phyloP scores from a whole-genome alignment of 352 stramenopile genomes.

The Thalassiosira hispida region DNA sequence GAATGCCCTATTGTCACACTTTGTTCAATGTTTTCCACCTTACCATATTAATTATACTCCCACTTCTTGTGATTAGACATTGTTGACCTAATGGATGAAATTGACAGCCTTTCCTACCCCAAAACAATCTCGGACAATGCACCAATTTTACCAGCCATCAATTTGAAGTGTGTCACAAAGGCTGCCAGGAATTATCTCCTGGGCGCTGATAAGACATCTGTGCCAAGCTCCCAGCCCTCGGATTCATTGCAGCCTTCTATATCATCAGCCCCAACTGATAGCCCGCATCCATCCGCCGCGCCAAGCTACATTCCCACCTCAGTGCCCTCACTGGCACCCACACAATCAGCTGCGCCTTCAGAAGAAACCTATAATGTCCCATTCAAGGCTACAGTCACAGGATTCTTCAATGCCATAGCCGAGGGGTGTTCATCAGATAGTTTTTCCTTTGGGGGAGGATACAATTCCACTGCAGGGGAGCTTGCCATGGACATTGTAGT shows the following conservation, averaged over 20 bases:
- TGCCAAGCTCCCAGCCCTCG: neutral
- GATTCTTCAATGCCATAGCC: slow-evolving; percentile 39
- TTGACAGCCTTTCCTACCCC: slow-evolving; percentile 27
- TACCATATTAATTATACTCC: too few species aligned
- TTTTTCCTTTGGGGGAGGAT: slow-evolving; percentile 38
- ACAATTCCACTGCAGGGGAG: slow-evolving; percentile 25
- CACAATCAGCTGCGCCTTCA: neutral
- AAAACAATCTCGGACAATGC: slow-evolving; percentile 5
- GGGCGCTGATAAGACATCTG: neutral
- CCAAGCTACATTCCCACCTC: slow-evolving; percentile 1
- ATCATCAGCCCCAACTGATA: neutral
- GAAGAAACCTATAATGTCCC: neutral
- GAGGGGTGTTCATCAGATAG: slow-evolving; percentile 31
- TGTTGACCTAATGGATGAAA: slow-evolving; percentile 20
- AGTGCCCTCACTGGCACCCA: neutral
- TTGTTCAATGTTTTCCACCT: too few species aligned
- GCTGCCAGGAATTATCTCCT: slow-evolving; percentile 22
- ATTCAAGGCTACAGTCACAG: slow-evolving; percentile 14
- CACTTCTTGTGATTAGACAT: slow-evolving; percentile 10
- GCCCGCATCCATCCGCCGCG: neutral
- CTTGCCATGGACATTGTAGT: slow-evolving; percentile 17
- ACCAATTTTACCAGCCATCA: slow-evolving; percentile 30
- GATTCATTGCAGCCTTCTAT: neutral
- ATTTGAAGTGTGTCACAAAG: slow-evolving; percentile 36
- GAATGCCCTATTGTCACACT: too few species aligned